These are phyloP conservation scores for Lichtheimia corymbifera DNA, from an alignment of 371 early-diverging fungal genomes.

Conservation along the genomic window DNA sequence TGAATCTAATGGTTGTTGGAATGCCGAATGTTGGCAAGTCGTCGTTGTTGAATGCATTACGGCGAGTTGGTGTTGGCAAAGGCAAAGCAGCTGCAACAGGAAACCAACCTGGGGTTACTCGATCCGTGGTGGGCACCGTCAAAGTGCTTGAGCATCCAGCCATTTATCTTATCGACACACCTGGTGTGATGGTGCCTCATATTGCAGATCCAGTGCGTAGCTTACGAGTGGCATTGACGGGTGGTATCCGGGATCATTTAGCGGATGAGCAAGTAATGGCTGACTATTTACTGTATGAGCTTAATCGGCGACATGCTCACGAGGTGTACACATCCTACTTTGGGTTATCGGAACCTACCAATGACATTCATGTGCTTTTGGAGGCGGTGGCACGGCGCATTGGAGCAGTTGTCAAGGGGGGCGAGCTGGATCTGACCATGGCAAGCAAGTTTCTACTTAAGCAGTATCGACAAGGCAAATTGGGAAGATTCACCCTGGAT, in stretches of 20 bases:
- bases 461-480: constrained; percentile 71
- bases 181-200: constrained; percentile 88
- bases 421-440: constrained; percentile 61
- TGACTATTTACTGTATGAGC: constrained; percentile 84
- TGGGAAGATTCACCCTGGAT: constrained; percentile 75
- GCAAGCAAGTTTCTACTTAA: constrained; percentile 75
- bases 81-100: constrained; percentile 89
- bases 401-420: constrained; percentile 79
- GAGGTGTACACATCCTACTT: constrained; percentile 36
- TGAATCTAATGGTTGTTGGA: constrained; percentile 86
- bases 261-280: constrained; percentile 82
- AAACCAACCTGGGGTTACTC: constrained; percentile 88
- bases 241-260: constrained; percentile 86
- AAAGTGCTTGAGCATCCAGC: constrained; percentile 85
- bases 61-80: constrained; percentile 70
- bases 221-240: constrained; percentile 82
- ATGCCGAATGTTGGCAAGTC: constrained; percentile 98
- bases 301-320: constrained; percentile 62
- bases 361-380: constrained; percentile 64
- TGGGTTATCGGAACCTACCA: constrained; percentile 57
- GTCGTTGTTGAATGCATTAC: constrained; percentile 84
- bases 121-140: constrained; percentile 78
- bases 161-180: constrained; percentile 91
- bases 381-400: constrained; percentile 67
- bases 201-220: constrained; percentile 77